Percentiles rank a stretch among this genome's conserved stretches.
These are phyloP conservation scores for Luffa acutangula DNA, from an alignment of 306 rosid genomes.

Conservation along the genomic window DNA sequence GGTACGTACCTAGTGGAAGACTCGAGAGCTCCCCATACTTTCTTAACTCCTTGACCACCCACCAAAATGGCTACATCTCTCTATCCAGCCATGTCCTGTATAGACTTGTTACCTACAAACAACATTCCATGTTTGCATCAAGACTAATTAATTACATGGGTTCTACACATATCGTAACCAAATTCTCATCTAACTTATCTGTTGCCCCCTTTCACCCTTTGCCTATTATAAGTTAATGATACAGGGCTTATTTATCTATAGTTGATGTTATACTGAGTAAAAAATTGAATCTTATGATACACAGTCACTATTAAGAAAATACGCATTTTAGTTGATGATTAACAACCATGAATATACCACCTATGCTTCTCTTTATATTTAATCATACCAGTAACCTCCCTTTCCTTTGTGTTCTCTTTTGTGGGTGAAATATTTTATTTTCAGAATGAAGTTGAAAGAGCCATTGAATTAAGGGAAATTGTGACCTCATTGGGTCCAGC, in stretches of 20 bases:
- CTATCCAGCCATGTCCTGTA: not conserved
- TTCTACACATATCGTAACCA: not conserved
- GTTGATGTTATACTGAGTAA: not conserved
- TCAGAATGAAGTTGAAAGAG: conserved; percentile 97
- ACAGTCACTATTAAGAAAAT: not conserved
- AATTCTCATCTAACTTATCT: not conserved
- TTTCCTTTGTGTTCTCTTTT: not conserved
- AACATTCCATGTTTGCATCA: not conserved
- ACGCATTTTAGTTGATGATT: not conserved
- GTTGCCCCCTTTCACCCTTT: not conserved
- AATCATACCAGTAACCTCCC: conserved; percentile 1
- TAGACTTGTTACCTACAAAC: not conserved
- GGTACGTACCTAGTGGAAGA: not conserved
- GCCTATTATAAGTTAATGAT: not conserved
- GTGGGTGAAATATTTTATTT: conserved; percentile 6
- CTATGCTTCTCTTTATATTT: not conserved
- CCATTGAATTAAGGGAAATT: conserved; percentile 86
- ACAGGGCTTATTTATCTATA: not conserved
- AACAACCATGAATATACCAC: not conserved
- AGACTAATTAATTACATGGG: not conserved
- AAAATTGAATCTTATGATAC: not conserved
- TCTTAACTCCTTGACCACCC: not conserved
- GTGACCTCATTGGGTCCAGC: conserved; percentile 99
- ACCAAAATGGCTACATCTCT: not conserved
- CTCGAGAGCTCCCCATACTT: not conserved